phyloP scores from a whole-genome alignment of 2,329 filamentous ascomycete genomes.

The Pleoardoris graminearum region DNA sequence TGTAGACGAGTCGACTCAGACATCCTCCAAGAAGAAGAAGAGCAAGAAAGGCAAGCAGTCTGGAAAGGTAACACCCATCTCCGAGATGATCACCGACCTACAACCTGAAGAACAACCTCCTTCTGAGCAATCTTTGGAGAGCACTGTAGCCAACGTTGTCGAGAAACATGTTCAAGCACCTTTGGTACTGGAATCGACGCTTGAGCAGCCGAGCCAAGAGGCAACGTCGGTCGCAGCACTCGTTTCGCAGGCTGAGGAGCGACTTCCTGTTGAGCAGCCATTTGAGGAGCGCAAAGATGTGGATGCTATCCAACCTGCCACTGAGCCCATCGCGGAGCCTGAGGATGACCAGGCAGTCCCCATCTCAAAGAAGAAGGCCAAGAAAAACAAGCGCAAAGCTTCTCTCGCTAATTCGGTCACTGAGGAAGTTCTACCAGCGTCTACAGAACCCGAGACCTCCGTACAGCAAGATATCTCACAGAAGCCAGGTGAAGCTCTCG shows the following conservation, averaged over 20 bases:
- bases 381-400: slow-evolving; percentile 24
- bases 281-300: not conserved
- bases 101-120: not conserved
- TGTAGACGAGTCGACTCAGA: slow-evolving; percentile 15
- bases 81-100: not conserved
- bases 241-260: not conserved
- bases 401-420: not conserved
- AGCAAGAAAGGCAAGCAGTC: slow-evolving; percentile 23
- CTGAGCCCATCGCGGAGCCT: not conserved
- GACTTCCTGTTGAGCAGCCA: not conserved
- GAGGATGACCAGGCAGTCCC: slow-evolving; percentile 12
- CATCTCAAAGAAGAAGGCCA: slow-evolving; percentile 25
- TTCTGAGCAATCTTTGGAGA: not conserved
- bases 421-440: not conserved
- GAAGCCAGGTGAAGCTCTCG: not conserved
- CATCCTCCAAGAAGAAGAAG: slow-evolving; percentile 17
- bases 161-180: not conserved
- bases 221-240: too few relatives aligned
- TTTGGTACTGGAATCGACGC: not conserved
- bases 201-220: not conserved
- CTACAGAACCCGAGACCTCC: not conserved
- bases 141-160: not conserved
- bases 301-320: not conserved
- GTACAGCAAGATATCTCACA: not conserved
- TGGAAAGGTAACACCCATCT: not conserved